Percentiles rank a stretch among this genome's conserved stretches.
phyloP scores from a whole-genome alignment of 345 rosid genomes.

The Hibiscus trionum region DNA sequence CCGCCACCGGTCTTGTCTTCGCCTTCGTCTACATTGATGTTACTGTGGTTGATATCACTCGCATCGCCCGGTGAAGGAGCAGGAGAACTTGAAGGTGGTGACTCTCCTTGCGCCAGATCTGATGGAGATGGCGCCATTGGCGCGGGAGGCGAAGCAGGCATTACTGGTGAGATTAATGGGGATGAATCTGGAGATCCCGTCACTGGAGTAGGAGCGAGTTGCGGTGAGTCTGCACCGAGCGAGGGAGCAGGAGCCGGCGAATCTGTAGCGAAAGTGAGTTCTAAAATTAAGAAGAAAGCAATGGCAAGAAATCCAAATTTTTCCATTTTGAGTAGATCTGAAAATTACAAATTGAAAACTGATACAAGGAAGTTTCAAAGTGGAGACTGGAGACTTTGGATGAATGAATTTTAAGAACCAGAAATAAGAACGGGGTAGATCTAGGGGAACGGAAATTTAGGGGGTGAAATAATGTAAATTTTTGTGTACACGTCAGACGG shows the following conservation, averaged over 20 bases:
- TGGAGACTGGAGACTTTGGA: not conserved
- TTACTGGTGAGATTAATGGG: conserved; percentile 20
- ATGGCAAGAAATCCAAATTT: not conserved
- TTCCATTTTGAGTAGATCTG: conserved; percentile 11
- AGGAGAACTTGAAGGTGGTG: conserved; percentile 17
- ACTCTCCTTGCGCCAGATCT: conserved; percentile 5
- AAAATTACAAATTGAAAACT: not conserved
- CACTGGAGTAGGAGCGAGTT: conserved; percentile 8
- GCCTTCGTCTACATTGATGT: conserved; percentile 14
- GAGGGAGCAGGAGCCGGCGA: conserved; percentile 19
- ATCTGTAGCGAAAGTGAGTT: conserved; percentile 12
- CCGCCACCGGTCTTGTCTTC: conserved; percentile 10
- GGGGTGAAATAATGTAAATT: not conserved
- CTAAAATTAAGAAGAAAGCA: conserved; percentile 8
- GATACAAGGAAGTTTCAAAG: not conserved
- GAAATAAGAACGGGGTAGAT: not conserved
- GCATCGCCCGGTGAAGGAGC: conserved; percentile 27
- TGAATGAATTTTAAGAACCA: not conserved
- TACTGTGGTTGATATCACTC: conserved; percentile 27
- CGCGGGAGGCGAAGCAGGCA: conserved; percentile 21
- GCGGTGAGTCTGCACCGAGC: conserved; percentile 11
- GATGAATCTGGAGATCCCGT: conserved; percentile 24
- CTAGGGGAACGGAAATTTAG: conserved; percentile 2
- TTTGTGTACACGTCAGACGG: not conserved
- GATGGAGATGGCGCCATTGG: conserved; percentile 9